Evolutionary conservation across 306 rosid species (phyloP).

Genomic region (Sophora flavescens): DNA sequence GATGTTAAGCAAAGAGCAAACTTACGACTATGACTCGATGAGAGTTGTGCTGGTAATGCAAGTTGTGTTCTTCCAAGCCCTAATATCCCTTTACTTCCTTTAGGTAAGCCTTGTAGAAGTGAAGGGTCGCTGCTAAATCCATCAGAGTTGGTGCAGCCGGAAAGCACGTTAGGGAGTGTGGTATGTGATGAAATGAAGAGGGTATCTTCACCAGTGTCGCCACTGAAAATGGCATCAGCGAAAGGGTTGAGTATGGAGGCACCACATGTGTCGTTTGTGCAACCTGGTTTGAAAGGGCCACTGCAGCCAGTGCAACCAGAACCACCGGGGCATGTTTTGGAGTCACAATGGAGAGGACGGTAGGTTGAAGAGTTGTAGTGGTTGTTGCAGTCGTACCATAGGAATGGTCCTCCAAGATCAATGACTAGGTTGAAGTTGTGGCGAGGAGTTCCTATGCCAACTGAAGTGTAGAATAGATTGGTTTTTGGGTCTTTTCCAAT

Average conservation of each 20-base stretch:
- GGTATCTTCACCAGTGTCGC: constrained; percentile 28
- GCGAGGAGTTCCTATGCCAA: constrained; percentile 41
- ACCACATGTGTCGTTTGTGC: constrained; percentile 23
- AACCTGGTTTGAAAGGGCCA: constrained; percentile 21
- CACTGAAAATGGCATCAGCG: not conserved
- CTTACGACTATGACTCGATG: constrained; percentile 7
- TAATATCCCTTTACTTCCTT: constrained; percentile 25
- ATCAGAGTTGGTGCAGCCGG: too few species aligned
- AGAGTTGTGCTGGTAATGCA: constrained; percentile 35
- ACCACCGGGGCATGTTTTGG: not conserved
- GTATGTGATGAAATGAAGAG: too few species aligned
- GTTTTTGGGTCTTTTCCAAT: constrained; percentile 27
- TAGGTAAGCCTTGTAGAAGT: too few species aligned
- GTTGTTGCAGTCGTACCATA: constrained; percentile 24
- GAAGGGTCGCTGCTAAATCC: too few species aligned
- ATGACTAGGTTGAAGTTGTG: not conserved
- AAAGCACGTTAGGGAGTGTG: too few species aligned
- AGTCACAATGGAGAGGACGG: not conserved
- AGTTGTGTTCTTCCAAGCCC: constrained; percentile 51
- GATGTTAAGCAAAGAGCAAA: constrained; percentile 53
- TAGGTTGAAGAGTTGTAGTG: constrained; percentile 30
- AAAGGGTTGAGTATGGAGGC: not conserved
- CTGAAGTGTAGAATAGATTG: constrained; percentile 27
- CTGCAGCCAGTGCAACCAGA: too few species aligned
- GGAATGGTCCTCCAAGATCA: constrained; percentile 23